Base-by-base conservation (phyloP, 441 rosid genomes). In the Bocquillonia castaneifolia region DNA sequence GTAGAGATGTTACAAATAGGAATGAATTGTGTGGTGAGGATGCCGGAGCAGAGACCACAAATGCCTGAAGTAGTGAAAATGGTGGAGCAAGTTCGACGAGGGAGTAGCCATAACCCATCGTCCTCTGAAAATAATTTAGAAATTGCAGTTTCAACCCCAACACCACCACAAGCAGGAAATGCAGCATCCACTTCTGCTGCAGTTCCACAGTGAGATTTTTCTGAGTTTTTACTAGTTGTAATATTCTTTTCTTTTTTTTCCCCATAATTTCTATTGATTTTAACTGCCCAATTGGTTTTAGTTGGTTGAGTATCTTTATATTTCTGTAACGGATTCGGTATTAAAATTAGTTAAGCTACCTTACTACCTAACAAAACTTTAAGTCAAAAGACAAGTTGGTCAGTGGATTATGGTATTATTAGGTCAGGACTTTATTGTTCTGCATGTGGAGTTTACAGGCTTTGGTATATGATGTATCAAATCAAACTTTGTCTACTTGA, bases 1-100 rank as follows among this genome's bases (percentile, higher is more conserved):
- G 97, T 94, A 28, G 96, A 86, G 81, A 88, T 90, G 97, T 72
- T 94, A 68, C 97, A 92, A 68, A 81, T 90, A 37, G 97, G 91
- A 60, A 80, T 94, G 92, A 84, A 75, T 40, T 90, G 97, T 85
- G 90, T 84, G 0, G 80, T 61, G 26, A 87, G 86, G 72, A 76
- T 84, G 72, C 93, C 92, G 0, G 97, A 91, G 50, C 82, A 79
- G 80, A 87, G 96, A 74, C 94, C 92, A 4, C 82, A 82, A 67
- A 90, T 90, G 88, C 29, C 50, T 20, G 89, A 88, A 20, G 85
- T 87, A 9, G 84, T 81, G 57, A 87, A 63, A 73, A 87, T 82
- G 90, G 84, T 91, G 75, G 96, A 87, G 77, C 96, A 80, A 22
- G 76, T 94, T 70, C 81, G 79, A 69, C 86, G 80, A 20, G 68